Percentiles rank a stretch among this genome's conserved stretches.
Conservation (phyloP, 495 filamentous ascomycete species). For the Lophium mytilinum region DNA sequence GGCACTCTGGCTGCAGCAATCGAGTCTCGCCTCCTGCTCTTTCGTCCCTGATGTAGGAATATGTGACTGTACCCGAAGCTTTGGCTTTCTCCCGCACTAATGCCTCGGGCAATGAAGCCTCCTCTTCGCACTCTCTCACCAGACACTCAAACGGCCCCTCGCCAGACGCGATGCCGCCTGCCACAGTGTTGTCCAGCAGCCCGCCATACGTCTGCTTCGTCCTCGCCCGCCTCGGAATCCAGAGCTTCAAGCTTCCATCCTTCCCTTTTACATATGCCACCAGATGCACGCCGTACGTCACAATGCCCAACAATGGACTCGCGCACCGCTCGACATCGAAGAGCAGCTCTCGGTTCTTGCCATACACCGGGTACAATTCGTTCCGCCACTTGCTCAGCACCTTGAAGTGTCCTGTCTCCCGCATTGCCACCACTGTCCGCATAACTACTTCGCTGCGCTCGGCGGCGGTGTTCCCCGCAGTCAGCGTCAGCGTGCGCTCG, state of each 20-base stretch:
- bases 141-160: conserved; percentile 72
- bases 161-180: conserved; percentile 75
- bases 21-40: conserved; percentile 77
- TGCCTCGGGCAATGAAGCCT: conserved; percentile 70
- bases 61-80: conserved; percentile 65
- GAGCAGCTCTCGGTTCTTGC: conserved; percentile 50
- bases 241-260: conserved; percentile 56
- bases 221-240: conserved; percentile 69
- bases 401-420: conserved; percentile 54
- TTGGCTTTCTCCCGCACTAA: conserved; percentile 54
- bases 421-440: conserved; percentile 54
- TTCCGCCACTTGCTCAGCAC: conserved; percentile 77
- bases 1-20: conserved; percentile 82
- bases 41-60: conserved; percentile 71
- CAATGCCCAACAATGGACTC: conserved; percentile 72
- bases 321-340: conserved; percentile 75
- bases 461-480: conserved; percentile 19
- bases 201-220: conserved; percentile 77
- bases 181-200: conserved; percentile 92
- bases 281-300: conserved; percentile 87
- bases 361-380: conserved; percentile 81
- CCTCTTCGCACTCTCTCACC: conserved; percentile 79
- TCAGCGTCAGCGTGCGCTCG: conserved; percentile 30
- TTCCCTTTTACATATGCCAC: conserved; percentile 54
- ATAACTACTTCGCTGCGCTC: conserved; percentile 52